Conservation (phyloP, 73 alveolate species). For the Paramecium pentaurelia region DNA sequence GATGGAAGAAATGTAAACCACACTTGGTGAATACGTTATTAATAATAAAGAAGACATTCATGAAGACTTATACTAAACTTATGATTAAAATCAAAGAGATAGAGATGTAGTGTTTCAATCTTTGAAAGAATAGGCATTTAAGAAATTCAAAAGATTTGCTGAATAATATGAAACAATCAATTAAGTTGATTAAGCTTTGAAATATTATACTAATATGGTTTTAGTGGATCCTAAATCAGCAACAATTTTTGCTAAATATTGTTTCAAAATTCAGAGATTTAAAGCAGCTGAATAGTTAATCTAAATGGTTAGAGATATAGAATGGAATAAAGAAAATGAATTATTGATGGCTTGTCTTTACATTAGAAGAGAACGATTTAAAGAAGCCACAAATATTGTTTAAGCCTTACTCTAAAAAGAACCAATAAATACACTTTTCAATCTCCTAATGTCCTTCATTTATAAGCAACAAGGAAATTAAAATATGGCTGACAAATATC, state of each 20-base stretch:
- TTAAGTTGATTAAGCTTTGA: constrained; percentile 78
- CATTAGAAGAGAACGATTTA: constrained; percentile 59
- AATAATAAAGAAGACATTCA: constrained; percentile 85
- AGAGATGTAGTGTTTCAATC: constrained; percentile 81
- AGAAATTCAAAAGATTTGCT: constrained; percentile 83
- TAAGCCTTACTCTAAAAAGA: constrained; percentile 59
- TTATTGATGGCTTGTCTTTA: constrained; percentile 64
- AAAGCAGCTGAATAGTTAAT: constrained; percentile 77
- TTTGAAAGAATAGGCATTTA: constrained; percentile 82
- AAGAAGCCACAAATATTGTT: constrained; percentile 72
- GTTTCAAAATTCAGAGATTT: constrained; percentile 72
- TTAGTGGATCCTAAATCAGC: constrained; percentile 74
- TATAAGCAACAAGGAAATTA: constrained; percentile 65
- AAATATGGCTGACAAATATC: constrained; percentile 70
- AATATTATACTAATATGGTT: constrained; percentile 75
- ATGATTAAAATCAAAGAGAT: constrained; percentile 72
- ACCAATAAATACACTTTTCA: constrained; percentile 64
- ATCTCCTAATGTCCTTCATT: constrained; percentile 65
- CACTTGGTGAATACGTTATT: constrained; percentile 52
- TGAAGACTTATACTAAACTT: constrained; percentile 79
- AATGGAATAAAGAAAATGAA: constrained; percentile 58
- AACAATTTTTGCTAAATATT: constrained; percentile 68
- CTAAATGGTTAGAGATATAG: constrained; percentile 64
- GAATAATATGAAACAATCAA: constrained; percentile 88
- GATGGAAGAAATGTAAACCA: constrained; percentile 83